Evolutionary conservation across 768 basidiomycete species (phyloP), one percentile per base, ranked within the genome.

Genomic region (Clitopilus passeckerianus): DNA sequence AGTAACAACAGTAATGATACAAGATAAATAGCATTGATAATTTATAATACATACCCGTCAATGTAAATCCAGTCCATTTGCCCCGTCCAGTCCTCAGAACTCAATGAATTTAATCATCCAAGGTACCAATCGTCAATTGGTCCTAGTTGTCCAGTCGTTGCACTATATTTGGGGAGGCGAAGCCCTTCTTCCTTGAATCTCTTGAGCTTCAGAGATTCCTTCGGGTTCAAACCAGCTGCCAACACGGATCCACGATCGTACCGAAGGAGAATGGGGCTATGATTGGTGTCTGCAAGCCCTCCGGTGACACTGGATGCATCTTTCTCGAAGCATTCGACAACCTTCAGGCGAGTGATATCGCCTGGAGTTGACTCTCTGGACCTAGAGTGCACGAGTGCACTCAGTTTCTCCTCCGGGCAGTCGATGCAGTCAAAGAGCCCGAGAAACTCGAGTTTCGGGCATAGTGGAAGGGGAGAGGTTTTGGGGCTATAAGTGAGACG

Each of bases 401-500:
- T 16, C 5, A 55, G 27, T 9, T 24, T 18, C n/a, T 37, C 54
- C 22, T 23, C 22, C 6, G 27, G 16, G 30, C 54, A 34, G 10
- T 15, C 12, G 20, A 55, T 33, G 30, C 54, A 55, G 54, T 55
- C 35, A 24, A 34, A 55, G 10, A 55, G n/a, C 15, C 33, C 54
- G 30, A 55, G 24, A 14, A 55, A 55, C 33, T 55, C 54, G 16
- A 55, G 54, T 10, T 37, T 55, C 10, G 54, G 54, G 22, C 54
- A 55, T 9, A 33, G 34, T n/a, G 35, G n/a, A 55, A 18, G n/a
- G n/a, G 5, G n/a, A 33, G 35, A 16, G 15, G 27, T 30, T 30
- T 55, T 30, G 18, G n/a, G 9, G 24, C 34, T 55, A 18, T 80
- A 53, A 50, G 35, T 56, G 53, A 55, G 35, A 4, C 6, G 35